phyloP scores from a whole-genome alignment of 441 rosid genomes.

The Pelargonium exstipulatum region DNA sequence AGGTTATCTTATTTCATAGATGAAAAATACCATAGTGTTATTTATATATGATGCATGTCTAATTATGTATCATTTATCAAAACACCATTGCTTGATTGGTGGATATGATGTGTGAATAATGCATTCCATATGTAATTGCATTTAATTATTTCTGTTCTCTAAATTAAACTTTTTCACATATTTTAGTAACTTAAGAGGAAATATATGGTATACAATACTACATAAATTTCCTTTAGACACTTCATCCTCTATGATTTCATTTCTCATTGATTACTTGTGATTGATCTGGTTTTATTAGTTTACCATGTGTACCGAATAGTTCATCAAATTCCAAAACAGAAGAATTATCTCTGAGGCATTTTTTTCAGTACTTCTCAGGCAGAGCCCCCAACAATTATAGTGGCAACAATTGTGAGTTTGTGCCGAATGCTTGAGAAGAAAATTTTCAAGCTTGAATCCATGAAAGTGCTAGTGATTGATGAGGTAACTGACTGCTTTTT shows the following conservation, averaged over 20 bases:
- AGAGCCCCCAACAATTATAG: conserved; percentile 81
- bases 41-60: too few species aligned
- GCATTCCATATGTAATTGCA: too few species aligned
- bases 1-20: too few species aligned
- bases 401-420: conserved; percentile 73
- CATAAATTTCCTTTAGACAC: background rate
- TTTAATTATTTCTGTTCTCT: too few species aligned
- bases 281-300: background rate
- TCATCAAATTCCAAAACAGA: background rate
- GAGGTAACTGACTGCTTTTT: conserved; percentile 45
- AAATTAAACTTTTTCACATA: too few species aligned
- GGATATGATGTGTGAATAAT: too few species aligned
- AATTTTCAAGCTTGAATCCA: conserved; percentile 55
- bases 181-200: background rate
- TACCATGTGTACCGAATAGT: background rate
- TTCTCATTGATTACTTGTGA: background rate
- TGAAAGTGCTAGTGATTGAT: conserved; percentile 70
- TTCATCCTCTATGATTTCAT: background rate
- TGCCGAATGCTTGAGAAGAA: conserved; percentile 80
- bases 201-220: background rate
- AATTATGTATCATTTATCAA: too few species aligned
- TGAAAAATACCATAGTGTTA: too few species aligned
- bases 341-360: conserved; percentile 12
- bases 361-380: conserved; percentile 46
- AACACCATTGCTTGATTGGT: too few species aligned